Conservation (phyloP, 345 rosid species). For the Arabidopsis thaliana region DNA sequence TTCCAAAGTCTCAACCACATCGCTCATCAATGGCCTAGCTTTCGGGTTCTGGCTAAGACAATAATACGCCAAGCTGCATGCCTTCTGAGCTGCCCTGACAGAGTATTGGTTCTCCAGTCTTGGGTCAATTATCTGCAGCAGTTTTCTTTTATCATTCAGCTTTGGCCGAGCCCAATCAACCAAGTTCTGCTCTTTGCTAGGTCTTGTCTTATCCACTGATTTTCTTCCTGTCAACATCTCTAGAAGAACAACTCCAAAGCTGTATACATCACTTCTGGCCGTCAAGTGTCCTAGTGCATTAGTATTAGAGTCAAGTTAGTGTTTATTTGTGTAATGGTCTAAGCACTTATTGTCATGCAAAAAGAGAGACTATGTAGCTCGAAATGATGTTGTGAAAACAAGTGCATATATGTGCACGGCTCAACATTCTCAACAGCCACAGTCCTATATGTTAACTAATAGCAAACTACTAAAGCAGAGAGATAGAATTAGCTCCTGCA, state of each 20-base stretch:
- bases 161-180: conserved; percentile 99
- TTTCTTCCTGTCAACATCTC: conserved; percentile 93
- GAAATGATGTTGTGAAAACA: not conserved
- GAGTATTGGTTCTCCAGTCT: conserved; percentile 89
- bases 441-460: not conserved
- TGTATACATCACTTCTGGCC: conserved; percentile 94
- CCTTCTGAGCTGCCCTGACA: conserved; percentile 89
- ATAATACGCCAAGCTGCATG: conserved; percentile 94
- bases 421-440: conserved; percentile 9
- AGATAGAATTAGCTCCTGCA: conserved; percentile 16
- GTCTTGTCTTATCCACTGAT: conserved; percentile 94
- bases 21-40: conserved; percentile 97
- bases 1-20: conserved; percentile 92
- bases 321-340: conserved; percentile 16
- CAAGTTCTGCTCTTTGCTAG: conserved; percentile 93
- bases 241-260: conserved; percentile 95
- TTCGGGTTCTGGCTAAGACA: conserved; percentile 96
- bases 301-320: conserved; percentile 28
- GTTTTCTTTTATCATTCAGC: conserved; percentile 87
- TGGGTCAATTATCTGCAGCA: conserved; percentile 90
- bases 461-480: conserved; percentile 19
- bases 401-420: conserved; percentile 17
- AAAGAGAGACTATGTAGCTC: not conserved
- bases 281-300: conserved; percentile 85
- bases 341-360: conserved; percentile 19